Evolutionary conservation across 208 protist species (phyloP), one percentile per base, ranked within the genome.

Genomic region (Trypanosoma avium): DNA sequence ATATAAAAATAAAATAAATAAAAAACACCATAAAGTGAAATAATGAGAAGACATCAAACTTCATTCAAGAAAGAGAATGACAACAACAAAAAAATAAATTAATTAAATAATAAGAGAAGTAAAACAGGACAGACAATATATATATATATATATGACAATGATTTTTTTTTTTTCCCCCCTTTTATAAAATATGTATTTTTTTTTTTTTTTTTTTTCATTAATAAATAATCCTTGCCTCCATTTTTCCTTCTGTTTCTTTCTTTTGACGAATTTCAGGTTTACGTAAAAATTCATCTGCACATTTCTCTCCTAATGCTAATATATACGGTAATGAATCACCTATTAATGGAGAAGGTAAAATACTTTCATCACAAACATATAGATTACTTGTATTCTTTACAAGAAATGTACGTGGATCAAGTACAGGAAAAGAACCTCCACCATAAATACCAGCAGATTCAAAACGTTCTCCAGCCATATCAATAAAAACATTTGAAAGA

Each of bases 321-420:
- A 79, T 84, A 68, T 88, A 89, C 19, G 88, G 84, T 26, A 91
- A 47, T n/a, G 71, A 76, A 60, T 67, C 73, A 27, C 82, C 88
- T 4, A 68, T 61, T 4, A 90, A 60, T 17, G 82, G 77, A 30
- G 29, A 60, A 6, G 75, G 84, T 35, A 94, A 55, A 55, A 94
- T 73, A 61, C 81, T 88, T 40, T 77, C 77, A 58, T 88, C 88
- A 58, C 88, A 90, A 32, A 84, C 84, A 56, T 91, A 91, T 47
- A 94, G 77, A 33, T 87, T 89, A 13, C 50, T 65, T 15, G 78
- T 77, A 22, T 70, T 73, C 60, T 82, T 80, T 42, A 94, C 63
- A 19, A 75, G 61, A 60, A 82, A 88, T 50, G 52, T 82, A 26
- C 57, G 54, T 2, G 80, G 73, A 45, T 91, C 84, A n/a, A 94